Evolutionary conservation across 2,329 filamentous ascomycete genomes (phyloP).

Genomic region (Colletotrichum sp.): DNA sequence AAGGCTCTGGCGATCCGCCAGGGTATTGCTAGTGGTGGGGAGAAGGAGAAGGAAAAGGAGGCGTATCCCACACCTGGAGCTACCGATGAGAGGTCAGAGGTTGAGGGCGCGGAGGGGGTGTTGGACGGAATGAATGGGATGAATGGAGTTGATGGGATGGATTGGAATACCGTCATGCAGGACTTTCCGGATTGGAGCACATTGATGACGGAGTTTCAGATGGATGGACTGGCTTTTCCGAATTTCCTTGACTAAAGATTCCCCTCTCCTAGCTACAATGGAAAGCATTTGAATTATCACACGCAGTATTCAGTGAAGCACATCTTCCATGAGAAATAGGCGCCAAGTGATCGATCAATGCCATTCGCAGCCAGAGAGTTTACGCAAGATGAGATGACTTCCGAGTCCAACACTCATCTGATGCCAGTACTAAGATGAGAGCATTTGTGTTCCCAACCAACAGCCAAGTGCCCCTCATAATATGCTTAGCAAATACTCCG

Average conservation of each 20-base stretch:
- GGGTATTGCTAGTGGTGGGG: background rate
- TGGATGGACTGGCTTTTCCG: conserved; percentile 27
- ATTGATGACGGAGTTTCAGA: conserved; percentile 31
- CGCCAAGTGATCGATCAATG: rapidly evolving
- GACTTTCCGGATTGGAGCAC: conserved; percentile 31
- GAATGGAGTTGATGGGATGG: background rate
- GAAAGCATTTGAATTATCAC: background rate
- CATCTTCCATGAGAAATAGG: background rate
- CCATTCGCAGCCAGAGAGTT: background rate
- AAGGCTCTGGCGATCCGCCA: conserved; percentile 30
- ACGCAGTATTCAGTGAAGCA: background rate
- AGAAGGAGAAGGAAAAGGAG: background rate
- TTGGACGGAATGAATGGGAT: background rate
- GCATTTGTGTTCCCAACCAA: background rate
- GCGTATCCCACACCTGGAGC: background rate
- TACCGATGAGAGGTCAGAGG: background rate
- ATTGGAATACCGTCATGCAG: conserved; percentile 2
- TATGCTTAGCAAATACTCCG: background rate
- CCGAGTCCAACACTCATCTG: background rate
- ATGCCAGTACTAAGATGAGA: background rate
- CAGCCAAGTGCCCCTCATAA: background rate
- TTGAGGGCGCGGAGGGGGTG: background rate
- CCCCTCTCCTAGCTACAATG: background rate
- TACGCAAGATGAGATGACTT: background rate
- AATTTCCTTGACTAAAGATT: conserved; percentile 2